Conservation (phyloP, 306 rosid genomes). For the Corylus americana region DNA sequence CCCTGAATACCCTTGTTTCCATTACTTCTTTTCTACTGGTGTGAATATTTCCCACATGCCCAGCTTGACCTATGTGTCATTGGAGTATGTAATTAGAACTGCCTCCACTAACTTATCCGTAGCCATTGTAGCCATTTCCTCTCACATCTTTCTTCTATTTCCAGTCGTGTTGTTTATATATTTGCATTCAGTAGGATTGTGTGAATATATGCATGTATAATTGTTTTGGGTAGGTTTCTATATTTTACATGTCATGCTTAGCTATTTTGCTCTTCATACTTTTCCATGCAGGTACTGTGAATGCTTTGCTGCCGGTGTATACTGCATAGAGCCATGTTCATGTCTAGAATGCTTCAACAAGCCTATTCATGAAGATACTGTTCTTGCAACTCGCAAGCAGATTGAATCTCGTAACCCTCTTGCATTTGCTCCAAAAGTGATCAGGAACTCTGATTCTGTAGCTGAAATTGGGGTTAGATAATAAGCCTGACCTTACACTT, state of each 20-base stretch:
- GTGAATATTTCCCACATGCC: not conserved
- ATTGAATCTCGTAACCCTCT: slow-evolving; percentile 87
- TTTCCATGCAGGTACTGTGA: slow-evolving; percentile 72
- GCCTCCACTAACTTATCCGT: too few relatives aligned
- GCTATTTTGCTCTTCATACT: slow-evolving; percentile 1
- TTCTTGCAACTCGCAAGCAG: slow-evolving; percentile 79
- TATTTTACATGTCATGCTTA: too few relatives aligned
- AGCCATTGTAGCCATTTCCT: too few relatives aligned
- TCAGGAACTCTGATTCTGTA: slow-evolving; percentile 54
- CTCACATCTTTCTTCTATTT: too few relatives aligned
- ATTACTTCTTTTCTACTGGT: not conserved
- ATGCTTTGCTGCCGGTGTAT: slow-evolving; percentile 93
- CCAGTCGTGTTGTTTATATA: too few relatives aligned
- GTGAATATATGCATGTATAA: too few relatives aligned
- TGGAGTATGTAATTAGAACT: not conserved
- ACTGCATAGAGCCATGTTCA: slow-evolving; percentile 84
- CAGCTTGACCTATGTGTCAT: not conserved
- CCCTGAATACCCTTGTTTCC: not conserved
- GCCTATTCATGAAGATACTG: slow-evolving; percentile 74
- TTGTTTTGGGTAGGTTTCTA: too few relatives aligned
- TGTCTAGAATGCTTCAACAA: slow-evolving; percentile 88
- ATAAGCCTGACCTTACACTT: slow-evolving; percentile 11
- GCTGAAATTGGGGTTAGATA: slow-evolving; percentile 72
- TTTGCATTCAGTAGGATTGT: too few relatives aligned
- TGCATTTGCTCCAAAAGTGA: slow-evolving; percentile 96